phyloP scores from a whole-genome alignment of 2,329 filamentous ascomycete species.

The Ophiostoma piceae region DNA sequence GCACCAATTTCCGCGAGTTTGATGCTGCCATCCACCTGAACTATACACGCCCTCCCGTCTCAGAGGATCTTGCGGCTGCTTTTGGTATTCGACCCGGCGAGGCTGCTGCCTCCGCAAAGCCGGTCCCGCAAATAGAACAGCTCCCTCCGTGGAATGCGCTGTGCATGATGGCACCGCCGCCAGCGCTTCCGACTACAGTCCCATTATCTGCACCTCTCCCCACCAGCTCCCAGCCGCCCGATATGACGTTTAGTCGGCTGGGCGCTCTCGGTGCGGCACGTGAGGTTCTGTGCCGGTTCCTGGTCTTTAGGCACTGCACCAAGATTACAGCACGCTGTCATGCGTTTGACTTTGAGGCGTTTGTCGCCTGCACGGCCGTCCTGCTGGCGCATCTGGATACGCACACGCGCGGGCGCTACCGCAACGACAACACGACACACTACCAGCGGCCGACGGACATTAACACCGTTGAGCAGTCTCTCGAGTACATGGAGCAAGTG shows the following conservation, averaged over 20 bases:
- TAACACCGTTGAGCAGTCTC: neutral
- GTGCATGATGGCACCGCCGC: neutral
- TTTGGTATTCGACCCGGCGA: neutral
- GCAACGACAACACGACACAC: neutral
- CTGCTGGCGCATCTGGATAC: neutral
- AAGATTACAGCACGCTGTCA: neutral
- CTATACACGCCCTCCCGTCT: neutral
- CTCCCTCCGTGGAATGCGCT: neutral
- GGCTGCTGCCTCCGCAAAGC: neutral
- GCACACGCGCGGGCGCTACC: neutral
- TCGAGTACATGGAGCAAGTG: neutral
- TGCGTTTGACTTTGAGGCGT: neutral
- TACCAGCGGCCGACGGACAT: slow-evolving; percentile 4
- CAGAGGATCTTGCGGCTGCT: neutral
- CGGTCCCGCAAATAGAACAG: neutral
- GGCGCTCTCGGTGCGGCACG: neutral
- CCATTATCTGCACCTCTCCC: neutral
- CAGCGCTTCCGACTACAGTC: neutral
- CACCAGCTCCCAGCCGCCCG: neutral
- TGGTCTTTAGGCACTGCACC: neutral
- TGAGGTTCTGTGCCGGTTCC: neutral
- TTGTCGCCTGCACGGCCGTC: neutral
- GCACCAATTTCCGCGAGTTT: neutral
- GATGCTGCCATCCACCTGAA: neutral
- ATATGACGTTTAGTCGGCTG: neutral